A percentile compares a stretch with the other conserved stretches of the same genome.
phyloP scores from a whole-genome alignment of 495 filamentous ascomycete genomes.

The Bathelium albidoporum region DNA sequence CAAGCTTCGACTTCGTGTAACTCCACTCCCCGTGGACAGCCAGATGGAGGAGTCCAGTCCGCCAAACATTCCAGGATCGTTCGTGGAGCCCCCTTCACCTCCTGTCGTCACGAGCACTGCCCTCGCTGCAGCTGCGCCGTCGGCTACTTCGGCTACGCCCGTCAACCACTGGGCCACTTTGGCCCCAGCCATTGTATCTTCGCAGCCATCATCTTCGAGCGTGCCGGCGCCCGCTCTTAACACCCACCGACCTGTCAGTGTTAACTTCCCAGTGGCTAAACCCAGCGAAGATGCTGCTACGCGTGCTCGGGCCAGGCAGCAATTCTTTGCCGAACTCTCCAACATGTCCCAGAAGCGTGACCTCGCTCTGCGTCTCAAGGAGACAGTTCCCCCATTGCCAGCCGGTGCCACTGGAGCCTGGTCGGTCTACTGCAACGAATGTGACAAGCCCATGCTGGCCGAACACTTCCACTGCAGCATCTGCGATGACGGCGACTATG shows the following conservation, averaged over 20 bases:
- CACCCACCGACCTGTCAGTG: not conserved
- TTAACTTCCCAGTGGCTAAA: conserved; percentile 1
- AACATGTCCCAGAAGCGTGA: conserved; percentile 28
- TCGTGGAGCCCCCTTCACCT: not conserved
- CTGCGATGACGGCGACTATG: conserved; percentile 89
- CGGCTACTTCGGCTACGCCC: not conserved
- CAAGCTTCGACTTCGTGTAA: conserved; percentile 75
- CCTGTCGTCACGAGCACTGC: not conserved
- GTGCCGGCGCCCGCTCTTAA: not conserved
- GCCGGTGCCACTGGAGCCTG: conserved; percentile 32
- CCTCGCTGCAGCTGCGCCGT: not conserved
- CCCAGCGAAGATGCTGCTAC: conserved; percentile 21
- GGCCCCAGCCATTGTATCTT: conserved; percentile 19
- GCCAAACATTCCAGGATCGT: not conserved
- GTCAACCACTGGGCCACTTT: not conserved
- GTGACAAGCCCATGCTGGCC: conserved; percentile 62
- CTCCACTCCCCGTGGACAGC: conserved; percentile 7
- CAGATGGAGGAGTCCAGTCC: conserved; percentile 11
- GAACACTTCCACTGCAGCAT: conserved; percentile 89
- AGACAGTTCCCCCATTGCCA: conserved; percentile 16
- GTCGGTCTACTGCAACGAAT: conserved; percentile 88
- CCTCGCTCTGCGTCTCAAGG: conserved; percentile 21
- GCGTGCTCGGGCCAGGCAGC: not conserved
- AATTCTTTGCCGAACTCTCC: conserved; percentile 35
- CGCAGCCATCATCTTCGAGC: conserved; percentile 10